Evolutionary conservation across 148 eudicot species (phyloP), one percentile per base, ranked within the genome.

Genomic region (Persicaria maculosa): DNA sequence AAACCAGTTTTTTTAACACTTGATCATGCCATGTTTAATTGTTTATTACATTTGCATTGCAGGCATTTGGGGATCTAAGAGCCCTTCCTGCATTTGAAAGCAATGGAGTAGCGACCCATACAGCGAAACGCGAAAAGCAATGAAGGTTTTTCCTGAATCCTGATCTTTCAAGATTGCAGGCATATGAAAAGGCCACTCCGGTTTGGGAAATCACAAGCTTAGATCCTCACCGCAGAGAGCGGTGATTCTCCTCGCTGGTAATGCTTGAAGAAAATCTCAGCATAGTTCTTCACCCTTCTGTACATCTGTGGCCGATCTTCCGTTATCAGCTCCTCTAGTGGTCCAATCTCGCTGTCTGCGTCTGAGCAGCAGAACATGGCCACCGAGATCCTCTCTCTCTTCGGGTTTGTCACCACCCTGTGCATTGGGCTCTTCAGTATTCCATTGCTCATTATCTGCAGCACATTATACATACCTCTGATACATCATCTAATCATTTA

Each of bases 391-490:
- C 86, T 83, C 71, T 84, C 85, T 0, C 43, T 59, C 19, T 82
- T 80, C 9, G 74, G 53, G 72, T 79, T 85, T 31, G 87, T 84
- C 22, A 80, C 81, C 72, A 82, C 91, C 80, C 91, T 22, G 25
- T 22, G 25, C 25, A 0, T 22, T 22, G 25, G 25, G 25, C 25
- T 22, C 25, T 22, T 22, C 25, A 22, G 25, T 22, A 22, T 22
- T 22, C 25, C 25, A 22, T 85, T 87, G 44, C 86, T 85, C 81
- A 83, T 81, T 80, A 85, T 83, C 88, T 85, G 75, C 71, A 79
- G 2, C 4, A 4, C 48, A 22, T 54, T 15, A 25, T 50, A 4
- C 16, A 50, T 3, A 11, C 54, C 54, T 2, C 1, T 50, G 54
- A 22, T 22, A 22, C 54, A 50, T 11, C 16, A 0, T 50, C 15